A percentile compares a stretch with the other conserved stretches of the same genome.
Evolutionary conservation across 257 asterid species (phyloP).

Genomic region (Solanum chmielewskii): DNA sequence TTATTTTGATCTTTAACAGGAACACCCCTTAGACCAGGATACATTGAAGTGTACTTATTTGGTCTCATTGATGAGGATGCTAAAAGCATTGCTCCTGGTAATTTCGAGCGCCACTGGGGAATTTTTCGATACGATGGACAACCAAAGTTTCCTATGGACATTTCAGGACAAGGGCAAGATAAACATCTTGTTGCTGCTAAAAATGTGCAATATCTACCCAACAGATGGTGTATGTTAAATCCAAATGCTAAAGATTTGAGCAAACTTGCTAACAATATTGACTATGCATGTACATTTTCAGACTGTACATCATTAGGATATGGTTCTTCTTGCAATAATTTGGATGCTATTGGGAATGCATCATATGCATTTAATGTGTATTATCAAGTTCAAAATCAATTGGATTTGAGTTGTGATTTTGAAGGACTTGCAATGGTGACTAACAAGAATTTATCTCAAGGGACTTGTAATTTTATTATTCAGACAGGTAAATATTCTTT

Average conservation of each 20-base stretch:
- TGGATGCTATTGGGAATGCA: conserved; percentile 25
- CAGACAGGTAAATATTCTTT: conserved; percentile 12
- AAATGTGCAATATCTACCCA: conserved; percentile 19
- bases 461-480: conserved; percentile 26
- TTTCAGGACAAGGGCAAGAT: conserved; percentile 27
- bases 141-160: conserved; percentile 28
- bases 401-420: conserved; percentile 20
- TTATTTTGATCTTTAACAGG: not conserved
- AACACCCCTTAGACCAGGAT: conserved; percentile 30
- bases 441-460: conserved; percentile 26
- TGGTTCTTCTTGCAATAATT: conserved; percentile 32
- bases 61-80: conserved; percentile 31
- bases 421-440: conserved; percentile 30
- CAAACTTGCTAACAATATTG: conserved; percentile 20
- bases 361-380: conserved; percentile 32
- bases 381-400: conserved; percentile 28
- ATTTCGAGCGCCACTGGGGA: conserved; percentile 41
- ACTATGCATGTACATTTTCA: conserved; percentile 27
- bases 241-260: conserved; percentile 21
- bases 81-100: conserved; percentile 28
- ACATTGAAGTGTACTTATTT: conserved; percentile 31
- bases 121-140: conserved; percentile 34
- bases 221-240: conserved; percentile 25
- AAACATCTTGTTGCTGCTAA: conserved; percentile 21
- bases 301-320: conserved; percentile 32